A percentile compares a stretch with the other conserved stretches of the same genome.
These are phyloP conservation scores for Pleurotus ostreatus DNA, from an alignment of 768 basidiomycete species.

Conservation along the genomic window DNA sequence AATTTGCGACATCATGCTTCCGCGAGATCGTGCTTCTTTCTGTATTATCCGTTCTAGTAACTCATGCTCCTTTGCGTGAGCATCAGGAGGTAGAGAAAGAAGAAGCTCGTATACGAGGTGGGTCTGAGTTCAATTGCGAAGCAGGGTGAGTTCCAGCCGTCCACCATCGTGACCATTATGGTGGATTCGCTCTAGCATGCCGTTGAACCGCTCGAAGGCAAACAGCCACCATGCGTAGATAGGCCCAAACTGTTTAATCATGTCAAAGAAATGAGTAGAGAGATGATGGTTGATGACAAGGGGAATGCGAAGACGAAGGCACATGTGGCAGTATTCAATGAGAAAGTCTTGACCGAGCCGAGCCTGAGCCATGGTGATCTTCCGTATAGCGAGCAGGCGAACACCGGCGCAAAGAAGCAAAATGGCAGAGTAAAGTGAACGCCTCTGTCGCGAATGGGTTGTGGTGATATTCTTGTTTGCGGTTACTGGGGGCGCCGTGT, in stretches of 20 bases:
- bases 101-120: slow-evolving; percentile 22
- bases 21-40: no score
- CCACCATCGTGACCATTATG: slow-evolving; percentile 26
- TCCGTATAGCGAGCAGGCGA: slow-evolving; percentile 12
- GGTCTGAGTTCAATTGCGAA: slow-evolving; percentile 23
- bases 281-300: slow-evolving; percentile 25
- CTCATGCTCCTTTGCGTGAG: slow-evolving; percentile 7
- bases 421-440: slow-evolving; percentile 10
- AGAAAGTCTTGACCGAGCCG: slow-evolving; percentile 19
- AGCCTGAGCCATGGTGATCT: slow-evolving; percentile 20
- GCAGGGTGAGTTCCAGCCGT: slow-evolving; percentile 24
- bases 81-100: slow-evolving; percentile 14
- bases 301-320: slow-evolving; percentile 13
- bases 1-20: no score
- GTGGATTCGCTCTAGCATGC: slow-evolving; percentile 26
- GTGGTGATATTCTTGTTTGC: slow-evolving; percentile 12
- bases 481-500: slow-evolving; percentile 14
- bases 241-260: slow-evolving; percentile 23
- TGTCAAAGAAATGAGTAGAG: slow-evolving; percentile 18
- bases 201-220: slow-evolving; percentile 30
- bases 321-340: slow-evolving; percentile 13
- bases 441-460: slow-evolving; percentile 12
- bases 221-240: slow-evolving; percentile 32
- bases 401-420: slow-evolving; percentile 11
- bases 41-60: background rate